These are phyloP conservation scores for Aspergillus ochraceoroseus DNA, from an alignment of 2,329 filamentous ascomycete genomes.

Conservation along the genomic window DNA sequence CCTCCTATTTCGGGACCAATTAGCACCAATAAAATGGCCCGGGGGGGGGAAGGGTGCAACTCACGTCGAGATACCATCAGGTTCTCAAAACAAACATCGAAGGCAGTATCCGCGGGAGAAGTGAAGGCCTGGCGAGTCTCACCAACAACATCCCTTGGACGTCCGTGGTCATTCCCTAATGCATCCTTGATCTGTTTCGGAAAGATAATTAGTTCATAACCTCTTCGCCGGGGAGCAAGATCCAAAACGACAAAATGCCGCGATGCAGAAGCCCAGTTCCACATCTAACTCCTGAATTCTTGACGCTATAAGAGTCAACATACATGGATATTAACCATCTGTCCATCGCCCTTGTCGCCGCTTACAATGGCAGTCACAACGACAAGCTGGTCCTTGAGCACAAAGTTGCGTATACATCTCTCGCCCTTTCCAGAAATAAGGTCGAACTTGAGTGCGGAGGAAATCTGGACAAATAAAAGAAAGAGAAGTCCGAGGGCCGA, in stretches of 20 bases:
- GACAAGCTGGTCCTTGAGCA: conserved; percentile 83
- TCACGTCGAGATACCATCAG: conserved; percentile 61
- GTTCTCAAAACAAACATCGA: conserved; percentile 97
- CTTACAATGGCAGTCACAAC: conserved; percentile 87
- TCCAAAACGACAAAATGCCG: conserved; percentile 9
- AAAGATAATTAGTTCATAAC: conserved; percentile 12
- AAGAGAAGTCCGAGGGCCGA: conserved; percentile 30
- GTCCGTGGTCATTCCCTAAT: conserved; percentile 91
- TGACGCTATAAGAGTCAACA: conserved; percentile 13
- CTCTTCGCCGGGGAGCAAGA: conserved; percentile 4
- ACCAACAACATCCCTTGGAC: conserved; percentile 83
- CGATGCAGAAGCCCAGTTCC: not conserved
- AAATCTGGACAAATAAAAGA: conserved; percentile 37
- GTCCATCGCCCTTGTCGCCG: conserved; percentile 85
- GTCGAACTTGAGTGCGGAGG: conserved; percentile 84
- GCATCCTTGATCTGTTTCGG: conserved; percentile 77
- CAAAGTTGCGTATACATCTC: conserved; percentile 95
- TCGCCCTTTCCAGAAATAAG: conserved; percentile 69
- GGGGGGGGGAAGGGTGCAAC: conserved; percentile 32
- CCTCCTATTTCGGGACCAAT: conserved; percentile 26
- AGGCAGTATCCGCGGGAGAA: conserved; percentile 81
- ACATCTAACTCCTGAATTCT: not conserved
- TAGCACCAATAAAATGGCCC: not conserved
- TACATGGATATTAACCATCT: conserved; percentile 91
- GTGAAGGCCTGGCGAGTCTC: conserved; percentile 93